A percentile compares a stretch with the other conserved stretches of the same genome.
phyloP scores from a whole-genome alignment of 352 stramenopile genomes.

The Thalassiosira hispida region DNA sequence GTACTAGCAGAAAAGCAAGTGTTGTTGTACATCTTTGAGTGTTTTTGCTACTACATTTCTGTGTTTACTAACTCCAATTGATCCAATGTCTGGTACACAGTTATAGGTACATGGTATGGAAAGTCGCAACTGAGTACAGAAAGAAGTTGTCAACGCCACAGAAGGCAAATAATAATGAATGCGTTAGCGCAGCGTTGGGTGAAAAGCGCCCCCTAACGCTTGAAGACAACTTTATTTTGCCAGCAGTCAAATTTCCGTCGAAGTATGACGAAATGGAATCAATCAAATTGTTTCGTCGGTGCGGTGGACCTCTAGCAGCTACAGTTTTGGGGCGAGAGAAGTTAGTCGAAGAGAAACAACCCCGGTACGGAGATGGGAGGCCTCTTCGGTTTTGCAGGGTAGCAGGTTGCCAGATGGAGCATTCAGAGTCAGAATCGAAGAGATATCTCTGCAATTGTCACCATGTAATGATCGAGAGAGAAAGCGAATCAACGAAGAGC shows the following conservation, averaged over 20 bases:
- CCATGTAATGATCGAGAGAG: neutral
- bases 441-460: neutral
- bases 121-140: conserved; percentile 16
- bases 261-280: conserved; percentile 14
- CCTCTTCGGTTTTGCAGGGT: conserved; percentile 6
- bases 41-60: neutral
- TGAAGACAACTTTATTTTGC: conserved; percentile 10
- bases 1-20: conserved; percentile 15
- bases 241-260: conserved; percentile 18
- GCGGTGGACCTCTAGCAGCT: conserved; percentile 11
- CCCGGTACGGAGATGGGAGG: conserved; percentile 9
- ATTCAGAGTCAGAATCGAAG: neutral
- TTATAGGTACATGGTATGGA: conserved; percentile 13
- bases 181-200: conserved; percentile 7
- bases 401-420: conserved; percentile 10
- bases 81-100: neutral
- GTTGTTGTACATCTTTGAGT: neutral
- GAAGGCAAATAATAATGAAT: neutral
- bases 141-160: neutral
- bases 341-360: neutral
- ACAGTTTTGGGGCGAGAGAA: conserved; percentile 13
- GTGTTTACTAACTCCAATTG: neutral
- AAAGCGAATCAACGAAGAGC: neutral
- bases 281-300: conserved; percentile 19
- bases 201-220: neutral